Evolutionary conservation across 2,329 filamentous ascomycete genomes (phyloP), one percentile per base, ranked within the genome.

Genomic region (Fusarium clavum): DNA sequence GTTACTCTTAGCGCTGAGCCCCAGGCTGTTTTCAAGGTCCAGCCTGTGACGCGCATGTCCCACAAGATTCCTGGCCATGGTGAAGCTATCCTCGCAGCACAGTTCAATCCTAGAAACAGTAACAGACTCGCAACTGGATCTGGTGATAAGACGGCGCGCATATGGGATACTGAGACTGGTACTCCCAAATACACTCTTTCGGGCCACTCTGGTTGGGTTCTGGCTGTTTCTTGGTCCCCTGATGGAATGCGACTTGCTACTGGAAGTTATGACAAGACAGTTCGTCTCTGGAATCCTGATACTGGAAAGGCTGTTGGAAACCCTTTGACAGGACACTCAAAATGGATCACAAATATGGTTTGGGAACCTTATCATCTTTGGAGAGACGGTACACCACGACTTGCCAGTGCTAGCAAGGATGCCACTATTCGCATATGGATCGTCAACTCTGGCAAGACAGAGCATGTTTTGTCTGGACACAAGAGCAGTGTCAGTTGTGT

Each of bases 341-440:
- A 97, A 80, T 97, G 93, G 89, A 91, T 98, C 60, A 95, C 92
- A 22, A 94, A 89, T 76, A 84, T 98, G 48, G 89, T 92, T 0
- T 99, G 96, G 96, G 93, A 98, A 78, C 96, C 96, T 12, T 97
- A 94, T 79, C 95, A 98, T 78, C 82, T 92, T 22, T 94, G 95
- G 84, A 82, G 86, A 20, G 85, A 87, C 56, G 92, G 89, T n/a
- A 89, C 91, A 16, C 91, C 93, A 16, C 88, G 93, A 53, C 82
- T 99, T 57, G 96, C 94, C 5, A 97, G 93, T 24, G 92, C 93
- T 1, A 96, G 92, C 49, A 97, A 97, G 79, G 96, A 99, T 79
- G 88, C 89, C 24, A 98, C 95, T 0, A 90, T 97, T 44, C 87
- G 95, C 41, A 87, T 98, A 51, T 98, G 94, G 94, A 88, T 94